These are phyloP conservation scores for Daldinia sp. DNA, from an alignment of 2,329 filamentous ascomycete genomes.

Conservation along the genomic window DNA sequence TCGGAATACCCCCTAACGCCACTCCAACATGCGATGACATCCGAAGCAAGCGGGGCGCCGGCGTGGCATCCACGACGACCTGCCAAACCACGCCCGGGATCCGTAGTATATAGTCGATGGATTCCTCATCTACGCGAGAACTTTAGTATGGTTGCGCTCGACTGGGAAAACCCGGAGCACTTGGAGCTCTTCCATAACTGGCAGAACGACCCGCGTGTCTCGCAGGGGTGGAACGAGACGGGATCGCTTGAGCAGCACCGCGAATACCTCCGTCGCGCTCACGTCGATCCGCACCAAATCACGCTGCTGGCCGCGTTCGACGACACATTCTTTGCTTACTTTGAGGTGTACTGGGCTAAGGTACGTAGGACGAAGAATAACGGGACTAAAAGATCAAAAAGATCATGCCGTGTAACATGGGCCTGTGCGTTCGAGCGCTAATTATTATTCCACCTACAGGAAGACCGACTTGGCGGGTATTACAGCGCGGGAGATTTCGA, in stretches of 20 bases:
- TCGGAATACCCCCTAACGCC: slow-evolving; percentile 60
- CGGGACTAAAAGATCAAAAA: not conserved
- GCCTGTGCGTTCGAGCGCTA: not conserved
- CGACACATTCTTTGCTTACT: slow-evolving; percentile 76
- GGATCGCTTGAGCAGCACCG: slow-evolving; percentile 78
- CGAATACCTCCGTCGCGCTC: slow-evolving; percentile 72
- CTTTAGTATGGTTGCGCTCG: slow-evolving; percentile 79
- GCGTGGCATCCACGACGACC: slow-evolving; percentile 74
- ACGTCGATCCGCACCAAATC: slow-evolving; percentile 76
- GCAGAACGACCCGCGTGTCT: slow-evolving; percentile 86
- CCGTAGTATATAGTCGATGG: slow-evolving; percentile 79
- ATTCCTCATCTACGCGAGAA: slow-evolving; percentile 78
- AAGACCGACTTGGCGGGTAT: slow-evolving; percentile 65
- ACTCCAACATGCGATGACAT: slow-evolving; percentile 57
- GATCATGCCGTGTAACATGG: not conserved
- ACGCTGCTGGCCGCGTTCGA: slow-evolving; percentile 76
- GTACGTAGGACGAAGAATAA: slow-evolving; percentile 45
- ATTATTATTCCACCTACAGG: slow-evolving; percentile 46
- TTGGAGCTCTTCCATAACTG: slow-evolving; percentile 77
- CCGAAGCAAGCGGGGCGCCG: slow-evolving; percentile 45
- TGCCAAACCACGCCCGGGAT: slow-evolving; percentile 74
- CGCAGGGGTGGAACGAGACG: slow-evolving; percentile 81
- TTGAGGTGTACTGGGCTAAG: slow-evolving; percentile 81
- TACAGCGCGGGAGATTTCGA: slow-evolving; percentile 65
- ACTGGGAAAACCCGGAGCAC: slow-evolving; percentile 71